Conservation (phyloP, 306 rosid genomes). For the Luffa aegyptiaca region DNA sequence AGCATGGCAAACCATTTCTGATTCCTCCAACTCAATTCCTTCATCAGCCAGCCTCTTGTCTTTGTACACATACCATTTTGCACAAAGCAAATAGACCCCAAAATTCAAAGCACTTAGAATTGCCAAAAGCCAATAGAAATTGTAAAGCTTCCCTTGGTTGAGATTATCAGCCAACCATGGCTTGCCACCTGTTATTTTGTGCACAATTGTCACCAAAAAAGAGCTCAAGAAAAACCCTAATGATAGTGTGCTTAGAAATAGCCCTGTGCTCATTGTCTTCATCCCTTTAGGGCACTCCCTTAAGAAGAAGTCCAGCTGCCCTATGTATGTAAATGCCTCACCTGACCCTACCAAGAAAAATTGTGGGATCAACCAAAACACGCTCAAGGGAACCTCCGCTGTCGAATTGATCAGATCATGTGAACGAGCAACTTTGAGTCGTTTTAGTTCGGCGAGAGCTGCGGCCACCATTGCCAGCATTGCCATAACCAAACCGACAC, state of each 20-base stretch:
- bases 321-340: slow-evolving; percentile 80
- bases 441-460: slow-evolving; percentile 7
- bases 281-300: slow-evolving; percentile 93
- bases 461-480: slow-evolving; percentile 15
- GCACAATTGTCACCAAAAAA: slow-evolving; percentile 55
- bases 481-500: slow-evolving; percentile 3
- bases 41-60: slow-evolving; percentile 55
- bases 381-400: slow-evolving; percentile 18
- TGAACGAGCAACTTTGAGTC: background rate
- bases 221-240: slow-evolving; percentile 80
- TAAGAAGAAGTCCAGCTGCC: slow-evolving; percentile 73
- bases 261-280: slow-evolving; percentile 95
- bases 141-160: slow-evolving; percentile 62
- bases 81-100: slow-evolving; percentile 43
- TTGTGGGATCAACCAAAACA: slow-evolving; percentile 81
- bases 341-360: slow-evolving; percentile 75
- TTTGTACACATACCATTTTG: slow-evolving; percentile 84
- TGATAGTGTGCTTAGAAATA: slow-evolving; percentile 75
- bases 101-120: slow-evolving; percentile 56
- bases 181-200: slow-evolving; percentile 37
- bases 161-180: slow-evolving; percentile 84
- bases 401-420: background rate
- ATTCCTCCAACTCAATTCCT: slow-evolving; percentile 54
- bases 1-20: slow-evolving; percentile 25
- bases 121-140: slow-evolving; percentile 82